Evolutionary conservation across 768 basidiomycete genomes (phyloP), one percentile per base, ranked within the genome.

Genomic region (Trametes gibbosa): DNA sequence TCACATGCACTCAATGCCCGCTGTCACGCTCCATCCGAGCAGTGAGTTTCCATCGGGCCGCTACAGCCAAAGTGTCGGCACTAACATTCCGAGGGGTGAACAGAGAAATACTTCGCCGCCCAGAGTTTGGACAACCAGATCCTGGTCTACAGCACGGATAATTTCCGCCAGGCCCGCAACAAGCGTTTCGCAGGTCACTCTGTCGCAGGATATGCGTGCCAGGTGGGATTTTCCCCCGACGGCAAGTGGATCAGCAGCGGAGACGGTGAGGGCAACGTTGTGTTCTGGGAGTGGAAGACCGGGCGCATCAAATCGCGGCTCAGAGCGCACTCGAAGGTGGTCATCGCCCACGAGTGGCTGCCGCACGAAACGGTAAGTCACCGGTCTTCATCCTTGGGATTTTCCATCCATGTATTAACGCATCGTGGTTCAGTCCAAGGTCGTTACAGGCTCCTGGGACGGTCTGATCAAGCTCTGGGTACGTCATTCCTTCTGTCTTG

Each of bases 261-360:
- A 27, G 96, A 98, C 68, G 91, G 92, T 10, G 86, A 89, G 65
- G 97, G 97, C 9, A 95, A 97, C 71, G 81, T 99, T 42, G 90
- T 98, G 3, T 96, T 98, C 74, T 99, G 97, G 97, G 97, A 98
- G 73, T 99, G 93, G 92, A 98, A 97, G 76, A 95, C 89, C n/a
- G 92, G 95, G 1, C 85, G 92, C 63, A 95, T 98, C 73, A 92
- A 95, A 76, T 93, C 90, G 55, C 80, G 92, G 39, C 74, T 98
- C 55, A 85, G 86, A 63, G 93, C 92, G 2, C 97, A 98, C 72
- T 85, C 83, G 13, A 94, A 98, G 75, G 96, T 97, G n/a, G 92
- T 98, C 51, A 98, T 99, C 66, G 84, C 93, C 21, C 97, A 99
- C 69, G 92, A 92, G 69, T 99, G 97, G 97, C 75, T 99, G 59